Conservation (phyloP, 2,329 filamentous ascomycete species). For the Ceratocystis variospora region DNA sequence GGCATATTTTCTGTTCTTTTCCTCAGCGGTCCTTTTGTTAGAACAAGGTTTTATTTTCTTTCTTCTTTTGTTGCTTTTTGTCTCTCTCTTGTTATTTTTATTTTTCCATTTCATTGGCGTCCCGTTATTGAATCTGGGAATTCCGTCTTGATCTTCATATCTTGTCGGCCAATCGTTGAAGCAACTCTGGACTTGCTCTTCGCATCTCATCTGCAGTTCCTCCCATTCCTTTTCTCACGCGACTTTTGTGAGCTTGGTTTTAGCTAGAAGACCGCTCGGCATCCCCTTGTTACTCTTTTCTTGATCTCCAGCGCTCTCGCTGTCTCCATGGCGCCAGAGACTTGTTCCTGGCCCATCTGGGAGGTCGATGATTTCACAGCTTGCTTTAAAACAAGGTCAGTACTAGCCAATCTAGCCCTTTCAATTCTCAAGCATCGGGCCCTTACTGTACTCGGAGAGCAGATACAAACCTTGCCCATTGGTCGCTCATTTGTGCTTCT, state of each 20-base stretch:
- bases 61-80: not conserved
- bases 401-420: constrained; percentile 20
- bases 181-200: not conserved
- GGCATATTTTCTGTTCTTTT: not conserved
- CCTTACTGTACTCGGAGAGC: too few species aligned
- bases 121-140: constrained; percentile 2
- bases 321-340: constrained; percentile 17
- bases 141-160: not conserved
- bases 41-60: not conserved
- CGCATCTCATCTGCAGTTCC: not conserved
- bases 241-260: constrained; percentile 1
- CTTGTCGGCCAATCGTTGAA: too few species aligned
- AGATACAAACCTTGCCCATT: not conserved
- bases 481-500: constrained; percentile 8
- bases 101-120: not conserved
- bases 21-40: not conserved
- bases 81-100: not conserved
- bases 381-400: constrained; percentile 56
- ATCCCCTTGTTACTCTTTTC: not conserved
- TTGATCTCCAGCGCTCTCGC: not conserved
- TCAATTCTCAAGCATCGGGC: too few species aligned
- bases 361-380: constrained; percentile 47
- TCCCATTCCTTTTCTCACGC: not conserved
- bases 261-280: not conserved
- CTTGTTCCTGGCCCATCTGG: constrained; percentile 42